Conservation (phyloP, 768 basidiomycete species). For the Tricholomella constricta region DNA sequence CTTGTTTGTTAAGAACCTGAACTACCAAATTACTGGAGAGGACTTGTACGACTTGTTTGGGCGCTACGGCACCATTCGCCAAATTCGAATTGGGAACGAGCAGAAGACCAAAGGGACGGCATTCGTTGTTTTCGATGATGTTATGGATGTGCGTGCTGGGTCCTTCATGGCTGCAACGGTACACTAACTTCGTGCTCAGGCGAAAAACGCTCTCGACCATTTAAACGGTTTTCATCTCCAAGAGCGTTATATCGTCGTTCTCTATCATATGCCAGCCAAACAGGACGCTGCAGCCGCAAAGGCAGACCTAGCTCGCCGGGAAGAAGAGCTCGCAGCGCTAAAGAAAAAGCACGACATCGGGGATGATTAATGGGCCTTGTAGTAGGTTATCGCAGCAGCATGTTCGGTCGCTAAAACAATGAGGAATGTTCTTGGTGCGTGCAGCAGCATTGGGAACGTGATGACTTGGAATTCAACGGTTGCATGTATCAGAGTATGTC, state of each 20-base stretch:
- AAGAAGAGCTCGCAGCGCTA: conserved; percentile 84
- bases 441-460: not conserved
- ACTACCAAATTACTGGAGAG: conserved; percentile 90
- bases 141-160: conserved; percentile 79
- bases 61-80: conserved; percentile 94
- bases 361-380: conserved; percentile 51
- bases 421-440: not conserved
- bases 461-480: conserved; percentile 1
- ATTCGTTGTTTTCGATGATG: conserved; percentile 95
- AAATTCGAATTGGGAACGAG: conserved; percentile 92
- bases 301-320: conserved; percentile 86
- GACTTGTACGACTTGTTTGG: conserved; percentile 97
- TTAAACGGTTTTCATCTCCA: conserved; percentile 97
- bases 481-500: conserved; percentile 11
- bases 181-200: conserved; percentile 47
- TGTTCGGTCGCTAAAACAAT: conserved; percentile 7
- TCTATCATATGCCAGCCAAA: conserved; percentile 98
- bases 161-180: not conserved
- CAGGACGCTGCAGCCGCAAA: conserved; percentile 93
- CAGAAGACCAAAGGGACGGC: conserved; percentile 94
- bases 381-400: conserved; percentile 18
- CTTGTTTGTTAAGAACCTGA: conserved; percentile 91
- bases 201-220: conserved; percentile 95
- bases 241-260: conserved; percentile 96
- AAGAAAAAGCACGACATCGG: conserved; percentile 88